A percentile compares a stretch with the other conserved stretches of the same genome.
Evolutionary conservation across 2,329 filamentous ascomycete genomes (phyloP).

Genomic region (Talaromyces sp.): DNA sequence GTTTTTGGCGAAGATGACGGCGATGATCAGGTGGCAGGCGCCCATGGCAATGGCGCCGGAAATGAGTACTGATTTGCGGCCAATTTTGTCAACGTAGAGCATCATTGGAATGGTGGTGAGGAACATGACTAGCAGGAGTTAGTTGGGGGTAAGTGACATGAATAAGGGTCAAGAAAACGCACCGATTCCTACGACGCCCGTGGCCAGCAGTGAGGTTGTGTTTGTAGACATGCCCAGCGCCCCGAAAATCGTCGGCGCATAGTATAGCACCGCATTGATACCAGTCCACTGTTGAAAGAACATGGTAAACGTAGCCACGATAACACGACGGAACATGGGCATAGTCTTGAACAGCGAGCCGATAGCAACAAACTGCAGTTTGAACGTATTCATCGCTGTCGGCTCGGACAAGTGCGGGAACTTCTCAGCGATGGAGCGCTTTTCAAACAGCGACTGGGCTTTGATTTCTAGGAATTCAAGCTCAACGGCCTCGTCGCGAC

Average conservation of each 20-base stretch:
- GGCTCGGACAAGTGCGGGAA: constrained; percentile 60
- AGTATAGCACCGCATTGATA: constrained; percentile 39
- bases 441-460: constrained; percentile 71
- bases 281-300: constrained; percentile 46
- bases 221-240: constrained; percentile 21
- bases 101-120: constrained; percentile 23
- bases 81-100: constrained; percentile 26
- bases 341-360: constrained; percentile 24
- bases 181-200: constrained; percentile 25
- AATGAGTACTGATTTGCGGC: constrained; percentile 25
- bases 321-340: constrained; percentile 44
- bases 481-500: constrained; percentile 58
- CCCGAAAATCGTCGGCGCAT: constrained; percentile 27
- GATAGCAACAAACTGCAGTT: constrained; percentile 51
- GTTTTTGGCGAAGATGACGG: constrained; percentile 58
- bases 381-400: constrained; percentile 59
- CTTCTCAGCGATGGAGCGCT: constrained; percentile 59
- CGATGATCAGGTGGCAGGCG: constrained; percentile 62
- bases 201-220: constrained; percentile 21
- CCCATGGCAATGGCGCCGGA: constrained; percentile 61
- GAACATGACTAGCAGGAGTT: constrained; percentile 2
- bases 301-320: constrained; percentile 43
- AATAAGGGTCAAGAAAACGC: constrained; percentile 16
- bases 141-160: background rate
- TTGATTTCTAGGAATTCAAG: constrained; percentile 81